Base-by-base conservation (phyloP, 1,284 basidiomycete species). In the Cutaneotrichosporon spelunceum region DNA sequence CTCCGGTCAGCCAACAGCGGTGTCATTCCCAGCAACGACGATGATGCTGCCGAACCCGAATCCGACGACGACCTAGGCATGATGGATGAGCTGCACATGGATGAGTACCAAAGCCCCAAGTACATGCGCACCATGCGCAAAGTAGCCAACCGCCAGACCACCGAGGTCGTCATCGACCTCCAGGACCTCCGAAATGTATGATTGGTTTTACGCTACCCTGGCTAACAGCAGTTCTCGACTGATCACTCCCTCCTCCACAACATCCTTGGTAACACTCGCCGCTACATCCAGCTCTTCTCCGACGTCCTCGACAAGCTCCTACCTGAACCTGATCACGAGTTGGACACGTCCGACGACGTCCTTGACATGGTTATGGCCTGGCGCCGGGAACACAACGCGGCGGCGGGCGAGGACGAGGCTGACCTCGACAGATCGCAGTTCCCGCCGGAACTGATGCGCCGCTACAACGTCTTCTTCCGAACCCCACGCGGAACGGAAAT, bases 331-430 rank as follows among this genome's bases (percentile, higher is more conserved):
- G 92, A 89, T 24, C 89, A 89, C 75, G 92, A 96, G 70, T 90
- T 97, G 62, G 88, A 86, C 65, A 86, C 89, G 64, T 84, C 91
- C 52, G 90, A 91, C 69, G 93, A 97, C 75, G 93, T 96, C 49
- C 89, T 96, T 52, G 94, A 97, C 77, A 87, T 98, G 10, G 93
- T 97, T 67, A 84, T 96, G 69, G 91, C 94, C 75, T 96, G 99
- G 76, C 84, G 96, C 58, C 83, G 87, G 62, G 89, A 95, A 78
- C 84, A 90, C 64, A 98, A 98, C 72, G 86, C 88, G 52, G 86
- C 88, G 52, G 67, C 13, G 23, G 13, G 26, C 48, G 39, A 42
- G 27, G 26, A 63, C 49, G 66, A 69, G 45, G 63, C 72, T 26
- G 70, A 74, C 42, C 65, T 70, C n/a, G 72, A 68, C 26, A 84